These are phyloP conservation scores for Lolium multiflorum DNA, from an alignment of 176 grass and related monocot genomes.

Conservation along the genomic window DNA sequence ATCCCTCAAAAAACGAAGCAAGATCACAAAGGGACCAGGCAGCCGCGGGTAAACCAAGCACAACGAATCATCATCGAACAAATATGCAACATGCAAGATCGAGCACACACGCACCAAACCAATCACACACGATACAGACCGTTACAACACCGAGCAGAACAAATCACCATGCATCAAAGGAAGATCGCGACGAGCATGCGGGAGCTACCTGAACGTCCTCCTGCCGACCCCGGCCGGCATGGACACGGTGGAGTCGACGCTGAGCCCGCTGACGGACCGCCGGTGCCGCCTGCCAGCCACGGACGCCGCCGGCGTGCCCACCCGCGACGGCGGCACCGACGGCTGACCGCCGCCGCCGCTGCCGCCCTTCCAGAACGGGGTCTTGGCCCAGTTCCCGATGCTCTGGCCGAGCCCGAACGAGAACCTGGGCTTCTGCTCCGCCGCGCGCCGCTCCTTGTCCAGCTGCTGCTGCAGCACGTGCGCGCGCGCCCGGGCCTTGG, in stretches of 20 bases:
- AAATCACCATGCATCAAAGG: background rate
- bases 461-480: constrained; percentile 22
- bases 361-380: constrained; percentile 64
- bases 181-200: background rate
- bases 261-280: constrained; percentile 66
- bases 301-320: constrained; percentile 52
- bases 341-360: background rate
- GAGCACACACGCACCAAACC: constrained; percentile 37
- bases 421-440: constrained; percentile 70
- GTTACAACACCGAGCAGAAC: constrained; percentile 24
- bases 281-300: constrained; percentile 62
- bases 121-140: constrained; percentile 31
- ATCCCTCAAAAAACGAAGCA: constrained; percentile 19
- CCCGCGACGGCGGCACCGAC: constrained; percentile 36
- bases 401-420: constrained; percentile 69
- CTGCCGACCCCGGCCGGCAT: constrained; percentile 70
- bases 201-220: constrained; percentile 64
- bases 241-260: constrained; percentile 84
- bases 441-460: constrained; percentile 43
- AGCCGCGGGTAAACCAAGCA: background rate
- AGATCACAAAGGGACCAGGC: background rate
- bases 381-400: constrained; percentile 67
- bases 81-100: background rate
- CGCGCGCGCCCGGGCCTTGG: constrained; percentile 66
- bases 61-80: constrained; percentile 4